Evolutionary conservation across 2,329 filamentous ascomycete species (phyloP).

Genomic region (Cercospora sp.): DNA sequence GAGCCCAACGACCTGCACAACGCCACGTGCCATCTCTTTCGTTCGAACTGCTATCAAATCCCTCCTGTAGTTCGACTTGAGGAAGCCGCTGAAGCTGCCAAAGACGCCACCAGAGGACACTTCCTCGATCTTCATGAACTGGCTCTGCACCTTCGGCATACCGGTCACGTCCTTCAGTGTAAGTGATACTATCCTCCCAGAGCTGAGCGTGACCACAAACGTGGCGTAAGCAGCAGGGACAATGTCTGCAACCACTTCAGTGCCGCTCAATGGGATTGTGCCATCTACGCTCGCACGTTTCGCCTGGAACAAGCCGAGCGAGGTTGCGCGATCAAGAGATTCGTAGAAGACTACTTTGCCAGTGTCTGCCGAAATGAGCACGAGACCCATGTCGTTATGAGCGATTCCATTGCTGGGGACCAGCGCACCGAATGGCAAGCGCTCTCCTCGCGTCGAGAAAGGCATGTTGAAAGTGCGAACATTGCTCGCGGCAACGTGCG

Average conservation of each 20-base stretch:
- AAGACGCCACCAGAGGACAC: constrained; percentile 67
- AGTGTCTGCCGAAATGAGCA: constrained; percentile 79
- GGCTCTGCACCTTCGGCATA: constrained; percentile 74
- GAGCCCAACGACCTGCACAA: constrained; percentile 78
- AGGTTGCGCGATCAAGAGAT: constrained; percentile 84
- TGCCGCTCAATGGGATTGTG: constrained; percentile 68
- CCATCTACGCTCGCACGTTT: constrained; percentile 78
- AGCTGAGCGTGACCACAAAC: constrained; percentile 81
- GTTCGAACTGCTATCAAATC: constrained; percentile 79
- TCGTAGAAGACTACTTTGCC: constrained; percentile 95
- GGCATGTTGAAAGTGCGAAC: constrained; percentile 80
- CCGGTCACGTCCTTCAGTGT: constrained; percentile 84
- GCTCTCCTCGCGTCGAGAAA: constrained; percentile 68
- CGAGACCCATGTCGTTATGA: constrained; percentile 77
- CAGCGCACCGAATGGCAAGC: constrained; percentile 78
- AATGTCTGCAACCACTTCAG: constrained; percentile 74
- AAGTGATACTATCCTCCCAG: constrained; percentile 81
- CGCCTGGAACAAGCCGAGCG: constrained; percentile 78
- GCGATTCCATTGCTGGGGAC: constrained; percentile 76
- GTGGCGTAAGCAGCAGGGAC: constrained; percentile 84
- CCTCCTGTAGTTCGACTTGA: constrained; percentile 68
- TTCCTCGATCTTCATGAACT: constrained; percentile 68
- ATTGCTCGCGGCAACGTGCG: constrained; percentile 64
- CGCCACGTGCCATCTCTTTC: constrained; percentile 70
- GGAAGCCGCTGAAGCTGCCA: constrained; percentile 74